Conservation (phyloP, 148 eudicot genomes). For the Chenopodium suecicum region DNA sequence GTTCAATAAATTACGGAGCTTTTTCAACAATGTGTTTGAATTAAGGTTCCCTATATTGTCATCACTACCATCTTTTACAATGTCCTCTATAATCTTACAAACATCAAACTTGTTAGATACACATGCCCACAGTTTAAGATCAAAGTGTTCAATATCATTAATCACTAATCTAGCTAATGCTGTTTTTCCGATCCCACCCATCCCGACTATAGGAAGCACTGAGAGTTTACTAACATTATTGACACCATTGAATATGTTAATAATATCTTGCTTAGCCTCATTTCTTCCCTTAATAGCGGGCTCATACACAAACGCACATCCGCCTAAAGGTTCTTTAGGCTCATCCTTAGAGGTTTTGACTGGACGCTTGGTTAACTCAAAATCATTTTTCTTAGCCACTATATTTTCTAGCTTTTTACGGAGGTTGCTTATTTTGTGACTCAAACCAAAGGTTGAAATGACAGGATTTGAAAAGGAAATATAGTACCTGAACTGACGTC, state of each 20-base stretch:
- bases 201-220: constrained; percentile 33
- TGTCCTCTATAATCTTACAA: constrained; percentile 9
- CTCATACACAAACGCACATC: too few species aligned
- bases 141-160: constrained; percentile 19
- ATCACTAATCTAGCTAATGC: constrained; percentile 31
- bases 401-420: constrained; percentile 14
- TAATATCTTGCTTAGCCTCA: constrained; percentile 7
- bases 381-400: constrained; percentile 13
- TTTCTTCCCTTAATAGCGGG: constrained; percentile 5
- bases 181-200: constrained; percentile 42
- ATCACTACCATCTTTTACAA: constrained; percentile 15
- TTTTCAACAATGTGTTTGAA: neutral
- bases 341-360: too few species aligned
- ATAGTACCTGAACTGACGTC: constrained; percentile 16
- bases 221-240: neutral
- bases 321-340: too few species aligned
- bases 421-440: constrained; percentile 22
- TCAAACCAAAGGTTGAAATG: neutral
- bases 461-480: constrained; percentile 15
- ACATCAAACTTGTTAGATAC: constrained; percentile 25
- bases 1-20: neutral
- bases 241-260: neutral
- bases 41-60: neutral
- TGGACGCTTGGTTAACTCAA: constrained; percentile 22
- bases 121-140: constrained; percentile 32